phyloP scores from a whole-genome alignment of 192 early-diverging fungal species.

The Backusella tuberculispora region DNA sequence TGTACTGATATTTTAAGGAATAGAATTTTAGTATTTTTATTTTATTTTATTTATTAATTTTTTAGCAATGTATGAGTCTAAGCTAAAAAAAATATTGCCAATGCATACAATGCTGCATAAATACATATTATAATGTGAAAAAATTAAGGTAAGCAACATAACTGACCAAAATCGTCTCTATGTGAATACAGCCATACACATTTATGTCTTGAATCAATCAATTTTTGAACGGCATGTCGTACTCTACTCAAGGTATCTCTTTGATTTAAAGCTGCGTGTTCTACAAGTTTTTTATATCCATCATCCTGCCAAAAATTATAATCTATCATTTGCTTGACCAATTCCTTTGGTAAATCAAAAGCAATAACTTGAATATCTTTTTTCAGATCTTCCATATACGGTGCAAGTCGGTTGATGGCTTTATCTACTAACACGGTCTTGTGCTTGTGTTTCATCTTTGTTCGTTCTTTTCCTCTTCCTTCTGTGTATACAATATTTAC shows the following conservation, averaged over 20 bases:
- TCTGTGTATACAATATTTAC: constrained; percentile 49
- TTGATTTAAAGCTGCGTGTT: constrained; percentile 40
- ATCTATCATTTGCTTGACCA: constrained; percentile 57
- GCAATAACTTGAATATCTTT: constrained; percentile 63
- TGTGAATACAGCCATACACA: constrained; percentile 78
- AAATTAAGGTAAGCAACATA: constrained; percentile 48
- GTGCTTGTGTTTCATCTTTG: constrained; percentile 62
- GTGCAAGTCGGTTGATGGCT: constrained; percentile 59
- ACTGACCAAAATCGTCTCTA: constrained; percentile 63
- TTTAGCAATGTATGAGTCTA: no score
- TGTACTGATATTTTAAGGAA: no score
- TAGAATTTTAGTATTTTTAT: no score
- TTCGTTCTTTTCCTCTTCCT: constrained; percentile 48
- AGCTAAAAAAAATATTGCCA: background rate
- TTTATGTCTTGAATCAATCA: constrained; percentile 39
- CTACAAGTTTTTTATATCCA: constrained; percentile 60
- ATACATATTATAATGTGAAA: background rate
- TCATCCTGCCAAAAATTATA: constrained; percentile 66
- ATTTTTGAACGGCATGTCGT: constrained; percentile 34
- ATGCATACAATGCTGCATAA: background rate
- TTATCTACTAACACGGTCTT: constrained; percentile 60
- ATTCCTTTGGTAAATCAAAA: constrained; percentile 63
- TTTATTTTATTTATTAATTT: no score
- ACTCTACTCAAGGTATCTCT: constrained; percentile 38
- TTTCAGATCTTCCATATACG: constrained; percentile 57